Conservation (phyloP, 257 asterid genomes). For the Ballota nigra region DNA sequence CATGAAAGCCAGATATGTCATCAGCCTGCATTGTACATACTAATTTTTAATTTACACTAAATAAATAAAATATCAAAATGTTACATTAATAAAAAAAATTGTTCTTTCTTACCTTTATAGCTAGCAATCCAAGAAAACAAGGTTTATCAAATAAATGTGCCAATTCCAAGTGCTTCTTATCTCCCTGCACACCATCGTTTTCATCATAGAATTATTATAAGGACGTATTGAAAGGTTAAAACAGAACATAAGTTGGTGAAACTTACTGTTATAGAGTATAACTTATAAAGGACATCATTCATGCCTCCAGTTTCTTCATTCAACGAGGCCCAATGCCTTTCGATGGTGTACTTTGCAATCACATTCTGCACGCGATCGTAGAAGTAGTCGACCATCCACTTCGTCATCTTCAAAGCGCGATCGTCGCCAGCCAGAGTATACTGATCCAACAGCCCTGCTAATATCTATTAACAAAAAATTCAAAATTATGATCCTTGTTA, state of each 20-base stretch:
- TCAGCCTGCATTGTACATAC: slow-evolving; percentile 64
- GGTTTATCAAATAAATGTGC: slow-evolving; percentile 96
- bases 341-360: slow-evolving; percentile 53
- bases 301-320: slow-evolving; percentile 98
- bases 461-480: slow-evolving; percentile 57
- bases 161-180: slow-evolving; percentile 67
- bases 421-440: slow-evolving; percentile 55
- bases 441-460: slow-evolving; percentile 93
- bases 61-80: neutral
- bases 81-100: neutral
- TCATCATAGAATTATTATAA: neutral
- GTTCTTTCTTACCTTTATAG: slow-evolving; percentile 69
- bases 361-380: slow-evolving; percentile 76
- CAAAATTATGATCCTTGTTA: no score
- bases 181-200: slow-evolving; percentile 61
- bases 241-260: slow-evolving; percentile 10
- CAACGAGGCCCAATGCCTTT: slow-evolving; percentile 64
- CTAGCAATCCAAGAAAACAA: slow-evolving; percentile 82
- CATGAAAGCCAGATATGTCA: slow-evolving; percentile 67
- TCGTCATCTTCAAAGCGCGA: slow-evolving; percentile 54
- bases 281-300: slow-evolving; percentile 82
- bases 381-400: slow-evolving; percentile 82
- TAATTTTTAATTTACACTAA: neutral
- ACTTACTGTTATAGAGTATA: slow-evolving; percentile 75
- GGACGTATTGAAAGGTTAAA: no score